Conservation (phyloP, 805 yeast genomes). For the Spathaspora passalidarum region DNA sequence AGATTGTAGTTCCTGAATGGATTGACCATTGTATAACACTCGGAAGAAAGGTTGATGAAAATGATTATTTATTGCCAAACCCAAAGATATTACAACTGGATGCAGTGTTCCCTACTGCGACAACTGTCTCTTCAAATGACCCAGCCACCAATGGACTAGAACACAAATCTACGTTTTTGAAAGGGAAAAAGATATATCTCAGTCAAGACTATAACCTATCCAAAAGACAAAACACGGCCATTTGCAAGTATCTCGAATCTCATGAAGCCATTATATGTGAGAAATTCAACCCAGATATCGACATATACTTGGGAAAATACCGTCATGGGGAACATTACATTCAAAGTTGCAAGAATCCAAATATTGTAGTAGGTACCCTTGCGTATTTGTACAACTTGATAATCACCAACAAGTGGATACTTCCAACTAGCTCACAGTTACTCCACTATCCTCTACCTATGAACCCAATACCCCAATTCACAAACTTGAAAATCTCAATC, state of each 20-base stretch:
- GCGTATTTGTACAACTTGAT: constrained; percentile 75
- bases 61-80: constrained; percentile 48
- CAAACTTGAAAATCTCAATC: constrained; percentile 55
- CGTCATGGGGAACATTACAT: constrained; percentile 57
- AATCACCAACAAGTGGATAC: constrained; percentile 49
- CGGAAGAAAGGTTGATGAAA: constrained; percentile 49
- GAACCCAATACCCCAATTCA: constrained; percentile 51
- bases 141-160: constrained; percentile 1
- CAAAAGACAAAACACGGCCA: constrained; percentile 32
- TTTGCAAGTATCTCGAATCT: constrained; percentile 43
- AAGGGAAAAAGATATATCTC: constrained; percentile 47
- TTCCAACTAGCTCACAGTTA: constrained; percentile 52
- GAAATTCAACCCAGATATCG: constrained; percentile 19
- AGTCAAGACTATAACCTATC: constrained; percentile 57
- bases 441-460: constrained; percentile 69
- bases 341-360: constrained; percentile 37
- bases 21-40: constrained; percentile 63
- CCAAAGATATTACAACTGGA: constrained; percentile 10
- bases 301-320: constrained; percentile 58
- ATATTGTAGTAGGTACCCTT: constrained; percentile 58
- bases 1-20: constrained; percentile 78
- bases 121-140: neutral
- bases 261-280: constrained; percentile 53
- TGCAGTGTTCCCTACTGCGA: neutral
- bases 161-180: constrained; percentile 26